Base-by-base conservation (phyloP, 2,329 filamentous ascomycete genomes). In the Talaromyces sp. region DNA sequence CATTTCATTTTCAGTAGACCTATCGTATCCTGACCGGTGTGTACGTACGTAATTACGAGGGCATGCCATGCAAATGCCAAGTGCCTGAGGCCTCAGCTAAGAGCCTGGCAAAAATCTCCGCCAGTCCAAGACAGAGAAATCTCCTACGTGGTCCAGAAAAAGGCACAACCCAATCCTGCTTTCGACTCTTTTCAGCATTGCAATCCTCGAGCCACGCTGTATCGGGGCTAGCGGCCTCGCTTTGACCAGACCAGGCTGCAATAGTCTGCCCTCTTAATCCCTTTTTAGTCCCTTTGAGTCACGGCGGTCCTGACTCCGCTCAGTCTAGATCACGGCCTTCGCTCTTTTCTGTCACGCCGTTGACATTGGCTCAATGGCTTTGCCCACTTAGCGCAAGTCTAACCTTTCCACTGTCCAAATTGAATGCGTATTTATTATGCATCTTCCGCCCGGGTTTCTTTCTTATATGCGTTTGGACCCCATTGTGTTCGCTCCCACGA, bases 311-410 rank as follows among this genome's bases (percentile, higher is more conserved):
- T 56, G 53, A 31, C 56, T 58, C 56, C 56, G 53, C 53, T 34
- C 58, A 49, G 58, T 34, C 58, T 49, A 61, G 58, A 49, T 61
- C 38, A 59, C 13, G 56, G 34, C 54, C 25, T 19, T 58, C 6
- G 34, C 36, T 43, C 34, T 45, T 61, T 31, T 61, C 34, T 43
- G 34, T 61, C 38, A 29, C 29, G 53, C 53, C 53, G 53, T 56
- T 56, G 53, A 56, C 53, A 22, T 56, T 56, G n/a, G 3, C 47
- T 27, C 29, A 36, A 38, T 25, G 31, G 19, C 17, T 36, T 36
- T 36, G 47, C 53, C 53, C 53, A 38, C 31, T 36, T 56, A 15
- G 53, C 31, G 31, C 25, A 31, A 17, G 19, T 29, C 11, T 51
- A 51, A 27, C 19, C 45, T 47, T 25, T 47, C 25, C 47, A 56